Conservation (phyloP, 768 basidiomycete species). For the Favolaschia claudopus region DNA sequence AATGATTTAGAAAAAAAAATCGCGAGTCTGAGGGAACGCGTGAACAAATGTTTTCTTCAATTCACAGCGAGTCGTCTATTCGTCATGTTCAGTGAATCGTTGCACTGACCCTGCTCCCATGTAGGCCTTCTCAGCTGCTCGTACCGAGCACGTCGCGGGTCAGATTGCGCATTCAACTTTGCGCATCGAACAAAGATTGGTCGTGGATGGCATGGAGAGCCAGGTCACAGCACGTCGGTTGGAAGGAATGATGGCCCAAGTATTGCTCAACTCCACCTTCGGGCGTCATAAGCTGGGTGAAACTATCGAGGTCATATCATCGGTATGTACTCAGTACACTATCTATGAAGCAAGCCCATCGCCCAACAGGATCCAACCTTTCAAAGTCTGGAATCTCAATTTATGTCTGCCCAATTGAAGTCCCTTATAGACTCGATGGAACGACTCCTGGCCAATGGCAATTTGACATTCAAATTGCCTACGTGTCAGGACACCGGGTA, state of each 20-base stretch:
- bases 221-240: neutral
- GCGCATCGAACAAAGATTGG: constrained; percentile 6
- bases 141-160: neutral
- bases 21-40: constrained; percentile 11
- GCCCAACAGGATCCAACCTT: constrained; percentile 6
- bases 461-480: neutral
- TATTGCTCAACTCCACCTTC: constrained; percentile 6
- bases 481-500: neutral
- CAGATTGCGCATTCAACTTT: neutral
- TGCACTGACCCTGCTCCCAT: neutral
- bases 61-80: constrained; percentile 3
- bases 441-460: neutral
- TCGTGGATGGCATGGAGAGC: constrained; percentile 13
- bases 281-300: neutral
- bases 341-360: neutral
- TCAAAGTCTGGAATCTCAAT: constrained; percentile 9
- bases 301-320: constrained; percentile 9
- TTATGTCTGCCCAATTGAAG: constrained; percentile 8
- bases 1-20: constrained; percentile 16
- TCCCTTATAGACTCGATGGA: constrained; percentile 1
- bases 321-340: neutral
- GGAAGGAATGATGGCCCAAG: constrained; percentile 14
- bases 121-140: constrained; percentile 15
- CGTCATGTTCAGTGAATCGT: neutral
- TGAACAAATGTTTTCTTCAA: constrained; percentile 10